Evolutionary conservation across 768 basidiomycete genomes (phyloP).

Genomic region (Agrocybe praecox): DNA sequence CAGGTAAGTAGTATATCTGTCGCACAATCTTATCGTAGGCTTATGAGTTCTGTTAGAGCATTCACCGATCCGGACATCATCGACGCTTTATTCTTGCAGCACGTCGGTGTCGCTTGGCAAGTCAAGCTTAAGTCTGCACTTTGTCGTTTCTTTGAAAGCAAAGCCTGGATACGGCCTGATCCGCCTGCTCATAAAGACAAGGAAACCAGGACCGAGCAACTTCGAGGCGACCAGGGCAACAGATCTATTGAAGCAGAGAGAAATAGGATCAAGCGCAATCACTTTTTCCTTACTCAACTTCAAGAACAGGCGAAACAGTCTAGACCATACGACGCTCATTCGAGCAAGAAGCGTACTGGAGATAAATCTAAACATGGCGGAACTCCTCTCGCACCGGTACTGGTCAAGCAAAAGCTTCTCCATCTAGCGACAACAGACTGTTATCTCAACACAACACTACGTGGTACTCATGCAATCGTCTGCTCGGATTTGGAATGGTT

Average conservation of each 20-base stretch:
- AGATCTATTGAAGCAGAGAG: constrained; percentile 29
- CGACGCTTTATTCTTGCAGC: constrained; percentile 45
- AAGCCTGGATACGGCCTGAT: constrained; percentile 8
- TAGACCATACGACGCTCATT: constrained; percentile 11
- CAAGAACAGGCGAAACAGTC: constrained; percentile 15
- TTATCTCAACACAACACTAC: constrained; percentile 37
- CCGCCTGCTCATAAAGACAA: background rate
- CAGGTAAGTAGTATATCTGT: no score
- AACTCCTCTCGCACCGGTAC: background rate
- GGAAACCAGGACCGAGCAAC: constrained; percentile 20
- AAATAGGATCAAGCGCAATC: constrained; percentile 18
- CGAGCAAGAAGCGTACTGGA: no score
- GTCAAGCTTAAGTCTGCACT: constrained; percentile 35
- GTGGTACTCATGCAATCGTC: constrained; percentile 35
- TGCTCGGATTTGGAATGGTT: constrained; percentile 50
- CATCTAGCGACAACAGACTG: constrained; percentile 42
- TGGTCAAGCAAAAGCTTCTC: constrained; percentile 42
- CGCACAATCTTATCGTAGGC: no score
- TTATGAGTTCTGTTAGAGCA: no score
- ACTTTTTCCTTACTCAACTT: constrained; percentile 40
- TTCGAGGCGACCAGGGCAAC: constrained; percentile 12
- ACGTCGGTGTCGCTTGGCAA: constrained; percentile 46
- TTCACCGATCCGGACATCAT: constrained; percentile 51
- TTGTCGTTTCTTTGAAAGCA: constrained; percentile 4
- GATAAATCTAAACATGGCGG: constrained; percentile 9